Conservation (phyloP, 1,284 basidiomycete genomes). For the Ceratobasidium sp. region DNA sequence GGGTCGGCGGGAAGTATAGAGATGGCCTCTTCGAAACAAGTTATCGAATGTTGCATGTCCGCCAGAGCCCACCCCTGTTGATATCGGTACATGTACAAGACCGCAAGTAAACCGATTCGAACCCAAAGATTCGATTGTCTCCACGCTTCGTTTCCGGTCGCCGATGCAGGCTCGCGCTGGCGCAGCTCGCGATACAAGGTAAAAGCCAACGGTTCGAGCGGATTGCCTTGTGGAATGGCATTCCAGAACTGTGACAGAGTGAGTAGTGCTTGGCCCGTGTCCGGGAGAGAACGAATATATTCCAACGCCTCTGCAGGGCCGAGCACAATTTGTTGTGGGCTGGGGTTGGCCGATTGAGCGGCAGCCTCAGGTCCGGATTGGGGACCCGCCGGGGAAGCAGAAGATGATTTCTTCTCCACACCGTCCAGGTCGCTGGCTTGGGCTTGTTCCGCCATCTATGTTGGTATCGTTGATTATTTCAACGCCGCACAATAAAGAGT, state of each 20-base stretch:
- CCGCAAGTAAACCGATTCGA: neutral
- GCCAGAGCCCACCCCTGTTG: neutral
- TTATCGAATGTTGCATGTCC: constrained; percentile 18
- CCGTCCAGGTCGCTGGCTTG: no score
- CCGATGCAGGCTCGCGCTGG: neutral
- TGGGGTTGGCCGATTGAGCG: neutral
- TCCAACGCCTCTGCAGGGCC: neutral
- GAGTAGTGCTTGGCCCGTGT: neutral
- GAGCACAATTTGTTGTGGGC: neutral
- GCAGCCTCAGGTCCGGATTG: no score
- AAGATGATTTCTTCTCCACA: no score
- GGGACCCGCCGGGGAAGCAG: no score
- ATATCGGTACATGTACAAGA: neutral
- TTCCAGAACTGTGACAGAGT: constrained; percentile 11
- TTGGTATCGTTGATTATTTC: no score
- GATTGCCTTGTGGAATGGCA: neutral
- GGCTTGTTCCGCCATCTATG: no score
- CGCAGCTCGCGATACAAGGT: neutral
- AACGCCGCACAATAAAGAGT: no score
- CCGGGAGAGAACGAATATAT: neutral
- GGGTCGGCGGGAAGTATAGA: neutral
- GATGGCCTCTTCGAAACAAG: constrained; percentile 1
- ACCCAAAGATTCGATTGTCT: neutral
- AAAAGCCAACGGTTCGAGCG: neutral
- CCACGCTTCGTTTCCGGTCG: neutral